Evolutionary conservation across 2,329 filamentous ascomycete genomes (phyloP).

Genomic region (Neocucurbitaria cava): DNA sequence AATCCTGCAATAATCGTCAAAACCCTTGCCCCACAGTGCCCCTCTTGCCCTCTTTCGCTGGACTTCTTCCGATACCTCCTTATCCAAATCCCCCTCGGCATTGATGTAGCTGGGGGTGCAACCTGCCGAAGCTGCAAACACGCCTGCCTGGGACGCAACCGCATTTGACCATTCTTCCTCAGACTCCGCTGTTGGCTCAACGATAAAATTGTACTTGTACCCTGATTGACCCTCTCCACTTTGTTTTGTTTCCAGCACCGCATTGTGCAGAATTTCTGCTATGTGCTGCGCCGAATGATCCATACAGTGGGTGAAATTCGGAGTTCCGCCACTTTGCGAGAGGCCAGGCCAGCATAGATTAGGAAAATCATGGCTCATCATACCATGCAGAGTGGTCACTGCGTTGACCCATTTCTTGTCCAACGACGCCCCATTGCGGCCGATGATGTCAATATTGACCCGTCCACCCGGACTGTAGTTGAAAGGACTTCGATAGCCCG

Average conservation of each 20-base stretch:
- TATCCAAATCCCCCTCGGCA: not conserved
- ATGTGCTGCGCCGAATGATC: constrained; percentile 1
- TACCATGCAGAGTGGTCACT: constrained; percentile 52
- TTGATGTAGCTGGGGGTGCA: constrained; percentile 24
- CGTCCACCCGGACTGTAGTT: constrained; percentile 27
- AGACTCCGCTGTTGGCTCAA: constrained; percentile 9
- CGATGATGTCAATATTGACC: constrained; percentile 46
- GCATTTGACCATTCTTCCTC: constrained; percentile 13
- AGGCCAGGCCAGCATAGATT: constrained; percentile 19
- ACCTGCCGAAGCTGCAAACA: constrained; percentile 6
- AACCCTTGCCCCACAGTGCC: too few relatives aligned
- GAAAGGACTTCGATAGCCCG: constrained; percentile 47
- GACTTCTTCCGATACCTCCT: not conserved
- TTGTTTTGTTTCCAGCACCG: not conserved
- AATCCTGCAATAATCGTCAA: too few relatives aligned
- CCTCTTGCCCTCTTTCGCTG: not conserved
- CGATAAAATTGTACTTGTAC: too few relatives aligned
- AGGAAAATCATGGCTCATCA: constrained; percentile 21
- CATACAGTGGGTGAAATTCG: too few relatives aligned
- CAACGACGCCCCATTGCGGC: constrained; percentile 53
- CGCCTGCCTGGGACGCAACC: constrained; percentile 8
- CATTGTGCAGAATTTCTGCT: constrained; percentile 5
- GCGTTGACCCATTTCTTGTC: constrained; percentile 55
- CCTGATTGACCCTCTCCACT: too few relatives aligned
- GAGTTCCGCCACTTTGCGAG: not conserved